phyloP scores from a whole-genome alignment of 1,284 basidiomycete species.

The Afroboletus lepidellus region DNA sequence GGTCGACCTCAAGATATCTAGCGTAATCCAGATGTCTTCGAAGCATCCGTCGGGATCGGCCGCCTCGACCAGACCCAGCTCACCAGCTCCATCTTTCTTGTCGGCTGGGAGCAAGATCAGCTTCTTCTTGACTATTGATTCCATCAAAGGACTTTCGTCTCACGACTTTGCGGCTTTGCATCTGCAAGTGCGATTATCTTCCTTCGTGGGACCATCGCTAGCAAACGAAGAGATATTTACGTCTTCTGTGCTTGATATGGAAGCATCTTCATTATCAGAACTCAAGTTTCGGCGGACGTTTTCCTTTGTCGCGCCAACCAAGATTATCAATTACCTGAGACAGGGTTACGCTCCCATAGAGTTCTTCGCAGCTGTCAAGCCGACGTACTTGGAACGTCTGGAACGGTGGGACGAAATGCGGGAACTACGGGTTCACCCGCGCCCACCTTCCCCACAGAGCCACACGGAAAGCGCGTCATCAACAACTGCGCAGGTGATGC shows the following conservation, averaged over 20 bases:
- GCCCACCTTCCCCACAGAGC: slow-evolving; percentile 33
- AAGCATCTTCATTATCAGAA: slow-evolving; percentile 68
- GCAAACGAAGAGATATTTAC: slow-evolving; percentile 81
- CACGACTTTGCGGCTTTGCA: slow-evolving; percentile 85
- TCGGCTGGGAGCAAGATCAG: slow-evolving; percentile 74
- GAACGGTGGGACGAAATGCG: slow-evolving; percentile 91
- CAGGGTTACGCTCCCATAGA: slow-evolving; percentile 81
- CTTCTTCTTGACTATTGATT: slow-evolving; percentile 82
- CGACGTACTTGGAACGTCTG: slow-evolving; percentile 82
- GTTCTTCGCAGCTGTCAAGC: slow-evolving; percentile 80
- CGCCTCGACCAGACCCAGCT: slow-evolving; percentile 65
- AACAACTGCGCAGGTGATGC: slow-evolving; percentile 64
- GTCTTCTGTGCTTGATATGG: slow-evolving; percentile 73
- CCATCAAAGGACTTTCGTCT: slow-evolving; percentile 82
- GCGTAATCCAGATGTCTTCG: slow-evolving; percentile 54
- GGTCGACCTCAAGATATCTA: slow-evolving; percentile 77
- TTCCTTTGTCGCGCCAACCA: slow-evolving; percentile 72
- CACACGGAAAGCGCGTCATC: slow-evolving; percentile 37
- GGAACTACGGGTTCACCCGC: slow-evolving; percentile 53
- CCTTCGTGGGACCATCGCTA: slow-evolving; percentile 71
- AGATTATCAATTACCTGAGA: slow-evolving; percentile 70
- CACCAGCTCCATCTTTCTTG: slow-evolving; percentile 63
- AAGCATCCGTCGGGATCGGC: slow-evolving; percentile 62
- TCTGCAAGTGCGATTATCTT: slow-evolving; percentile 79
- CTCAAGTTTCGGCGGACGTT: slow-evolving; percentile 81